These are phyloP conservation scores for Pseudogymnoascus pannorum DNA, from an alignment of 2,329 filamentous ascomycete genomes.

Conservation along the genomic window DNA sequence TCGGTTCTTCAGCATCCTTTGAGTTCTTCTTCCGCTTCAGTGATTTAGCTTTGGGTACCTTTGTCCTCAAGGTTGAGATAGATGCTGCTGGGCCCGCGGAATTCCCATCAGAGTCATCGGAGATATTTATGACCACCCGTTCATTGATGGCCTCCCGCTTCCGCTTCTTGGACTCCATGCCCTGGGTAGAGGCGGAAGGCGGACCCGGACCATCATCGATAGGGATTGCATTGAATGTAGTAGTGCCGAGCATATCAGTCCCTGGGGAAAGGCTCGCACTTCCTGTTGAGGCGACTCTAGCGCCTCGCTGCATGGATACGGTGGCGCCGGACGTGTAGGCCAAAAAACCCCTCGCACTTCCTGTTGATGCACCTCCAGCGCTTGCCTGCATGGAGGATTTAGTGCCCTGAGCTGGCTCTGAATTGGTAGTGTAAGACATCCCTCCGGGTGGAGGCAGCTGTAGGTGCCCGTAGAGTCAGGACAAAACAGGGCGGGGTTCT, in stretches of 20 bases:
- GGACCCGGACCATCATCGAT: background rate
- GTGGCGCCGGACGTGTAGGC: background rate
- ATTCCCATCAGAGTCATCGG: background rate
- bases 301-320: background rate
- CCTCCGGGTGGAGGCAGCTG: constrained; percentile 1
- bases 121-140: background rate
- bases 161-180: background rate
- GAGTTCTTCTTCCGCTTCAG: background rate
- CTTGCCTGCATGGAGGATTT: background rate
- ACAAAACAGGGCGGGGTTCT: background rate
- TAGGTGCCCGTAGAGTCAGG: background rate
- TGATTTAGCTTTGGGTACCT: background rate
- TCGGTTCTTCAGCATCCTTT: background rate
- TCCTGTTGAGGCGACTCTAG: background rate
- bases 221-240: background rate
- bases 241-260: background rate
- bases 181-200: background rate
- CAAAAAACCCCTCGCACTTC: constrained; percentile 12
- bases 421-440: constrained; percentile 1
- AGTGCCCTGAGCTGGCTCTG: background rate
- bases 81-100: too few relatives aligned
- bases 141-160: background rate
- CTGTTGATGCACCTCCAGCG: constrained; percentile 11
- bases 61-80: background rate
- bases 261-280: background rate